Evolutionary conservation across 2,329 filamentous ascomycete genomes (phyloP).

Genomic region (Ophiostoma sp.): DNA sequence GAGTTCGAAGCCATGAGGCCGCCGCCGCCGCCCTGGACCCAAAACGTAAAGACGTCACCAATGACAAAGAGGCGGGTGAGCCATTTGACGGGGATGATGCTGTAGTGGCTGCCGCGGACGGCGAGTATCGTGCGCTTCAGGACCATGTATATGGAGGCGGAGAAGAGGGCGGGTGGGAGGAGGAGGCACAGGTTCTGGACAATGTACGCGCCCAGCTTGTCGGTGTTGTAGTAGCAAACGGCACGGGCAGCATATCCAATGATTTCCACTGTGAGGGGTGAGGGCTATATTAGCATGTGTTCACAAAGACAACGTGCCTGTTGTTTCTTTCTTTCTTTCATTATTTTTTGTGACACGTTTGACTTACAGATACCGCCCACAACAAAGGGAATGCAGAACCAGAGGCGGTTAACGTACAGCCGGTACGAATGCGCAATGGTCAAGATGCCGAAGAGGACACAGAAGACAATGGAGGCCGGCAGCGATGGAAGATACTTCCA

Average conservation of each 20-base stretch:
- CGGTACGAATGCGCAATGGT: constrained; percentile 20
- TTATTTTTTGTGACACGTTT: neutral
- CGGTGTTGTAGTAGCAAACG: constrained; percentile 27
- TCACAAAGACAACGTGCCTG: neutral
- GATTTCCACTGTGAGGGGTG: constrained; percentile 20
- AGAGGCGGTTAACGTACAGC: constrained; percentile 17
- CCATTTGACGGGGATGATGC: constrained; percentile 40
- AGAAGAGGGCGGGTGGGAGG: constrained; percentile 43
- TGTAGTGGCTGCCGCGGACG: constrained; percentile 24
- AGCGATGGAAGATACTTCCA: constrained; percentile 25
- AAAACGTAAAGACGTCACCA: constrained; percentile 48
- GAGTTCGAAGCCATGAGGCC: constrained; percentile 37
- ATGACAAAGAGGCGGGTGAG: constrained; percentile 51
- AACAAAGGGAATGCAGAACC: constrained; percentile 27
- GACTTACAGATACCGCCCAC: constrained; percentile 24
- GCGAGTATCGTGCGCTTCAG: constrained; percentile 41
- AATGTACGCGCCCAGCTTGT: constrained; percentile 42
- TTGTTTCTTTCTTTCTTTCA: neutral
- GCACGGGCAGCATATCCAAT: constrained; percentile 29
- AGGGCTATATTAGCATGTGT: neutral
- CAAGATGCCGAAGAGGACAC: constrained; percentile 17
- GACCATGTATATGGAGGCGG: constrained; percentile 47
- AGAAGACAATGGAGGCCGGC: constrained; percentile 21
- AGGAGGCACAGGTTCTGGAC: constrained; percentile 37
- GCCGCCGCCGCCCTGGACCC: constrained; percentile 45